Base-by-base conservation (phyloP, 2,329 filamentous ascomycete genomes). In the Epichloe sp. region DNA sequence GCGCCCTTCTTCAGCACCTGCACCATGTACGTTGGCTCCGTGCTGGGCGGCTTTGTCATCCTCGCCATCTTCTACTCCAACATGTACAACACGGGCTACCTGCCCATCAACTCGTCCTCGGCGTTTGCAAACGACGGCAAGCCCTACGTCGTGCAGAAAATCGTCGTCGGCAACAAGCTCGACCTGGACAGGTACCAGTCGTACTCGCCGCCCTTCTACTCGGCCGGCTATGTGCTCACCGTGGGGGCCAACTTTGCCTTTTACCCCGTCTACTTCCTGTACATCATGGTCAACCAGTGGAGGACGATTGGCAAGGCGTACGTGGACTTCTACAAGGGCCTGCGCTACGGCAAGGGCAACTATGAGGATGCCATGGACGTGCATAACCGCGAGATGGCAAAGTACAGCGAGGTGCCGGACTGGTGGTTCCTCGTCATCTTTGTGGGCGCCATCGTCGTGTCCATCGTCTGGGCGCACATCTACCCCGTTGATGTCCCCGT, bases 371-470 rank as follows among this genome's bases (percentile, higher is more conserved):
- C 65, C 42, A 68, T 65, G 59, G 71, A 74, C 54, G 61, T 69
- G 3, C 69, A 72, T 57, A 68, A 56, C 51, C 58, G 60, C 7
- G 56, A 66, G 5, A 73, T 74, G 71, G 53, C 63, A 11, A 63
- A 62, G 37, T 73, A 71, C 53, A 58, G 58, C 1, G 71, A 73
- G 50, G 69, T 72, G 3, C 71, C 71, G 1, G 70, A 72, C 56
- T 73, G 70, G 71, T 73, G 71, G 71, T 73, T 71, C 56, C 56
- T 72, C 5, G 35, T 65, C 36, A 70, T 73, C 42, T 62, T 72
- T 4, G 53, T 62, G 19, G 54, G 37, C 42, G 61, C 65, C 49
- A 54, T 59, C 1, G 53, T 68, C 40, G 55, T 66, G 5, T 69
- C 68, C 49, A 53, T 59, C 36, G 44, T 60, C 26, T 63, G 60